phyloP scores from a whole-genome alignment of 1,284 basidiomycete species.

The Tetrapyrgos nigripes region DNA sequence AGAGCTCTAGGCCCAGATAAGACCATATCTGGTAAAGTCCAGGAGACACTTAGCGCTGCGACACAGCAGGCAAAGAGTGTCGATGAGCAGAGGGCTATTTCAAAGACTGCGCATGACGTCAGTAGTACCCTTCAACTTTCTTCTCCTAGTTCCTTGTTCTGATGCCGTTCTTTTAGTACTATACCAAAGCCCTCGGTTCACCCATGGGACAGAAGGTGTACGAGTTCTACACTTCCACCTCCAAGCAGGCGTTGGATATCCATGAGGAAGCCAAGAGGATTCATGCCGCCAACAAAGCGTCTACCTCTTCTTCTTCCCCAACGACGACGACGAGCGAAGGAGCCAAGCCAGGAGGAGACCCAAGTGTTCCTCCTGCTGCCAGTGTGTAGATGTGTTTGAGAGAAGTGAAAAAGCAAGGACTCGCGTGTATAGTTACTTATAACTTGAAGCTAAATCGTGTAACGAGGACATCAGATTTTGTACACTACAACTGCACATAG shows the following conservation, averaged over 20 bases:
- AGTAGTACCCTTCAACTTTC: conserved; percentile 26
- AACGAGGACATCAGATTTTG: no score
- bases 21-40: conserved; percentile 78
- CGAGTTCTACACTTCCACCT: conserved; percentile 79
- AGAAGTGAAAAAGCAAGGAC: no score
- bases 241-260: conserved; percentile 84
- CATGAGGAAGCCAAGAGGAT: conserved; percentile 89
- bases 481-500: no score
- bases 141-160: conserved; percentile 6
- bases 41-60: conserved; percentile 65
- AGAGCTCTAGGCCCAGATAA: conserved; percentile 74
- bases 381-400: no score
- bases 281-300: conserved; percentile 61
- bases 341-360: neutral
- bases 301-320: conserved; percentile 17
- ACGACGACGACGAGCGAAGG: neutral
- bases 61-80: conserved; percentile 72
- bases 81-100: conserved; percentile 83
- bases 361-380: neutral
- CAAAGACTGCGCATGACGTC: conserved; percentile 73
- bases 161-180: conserved; percentile 63
- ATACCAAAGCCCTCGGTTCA: conserved; percentile 75
- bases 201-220: conserved; percentile 80
- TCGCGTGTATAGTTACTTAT: no score
- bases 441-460: no score